Evolutionary conservation across 106 monocot species (phyloP).

Genomic region (Phalaenopsis aphrodite): DNA sequence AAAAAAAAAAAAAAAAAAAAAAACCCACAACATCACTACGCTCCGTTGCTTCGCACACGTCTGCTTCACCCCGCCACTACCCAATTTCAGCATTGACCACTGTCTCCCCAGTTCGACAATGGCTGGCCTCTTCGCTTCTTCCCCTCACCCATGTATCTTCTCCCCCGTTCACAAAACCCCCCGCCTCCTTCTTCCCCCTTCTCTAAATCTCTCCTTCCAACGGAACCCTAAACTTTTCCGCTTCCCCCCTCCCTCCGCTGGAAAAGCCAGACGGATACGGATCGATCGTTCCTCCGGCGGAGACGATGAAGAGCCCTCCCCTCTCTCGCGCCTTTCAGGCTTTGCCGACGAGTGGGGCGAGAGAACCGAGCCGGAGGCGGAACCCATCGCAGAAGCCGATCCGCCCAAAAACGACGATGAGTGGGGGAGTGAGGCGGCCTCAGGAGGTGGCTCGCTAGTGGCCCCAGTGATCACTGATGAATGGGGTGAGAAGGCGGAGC

Average conservation of each 20-base stretch:
- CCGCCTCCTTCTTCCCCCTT: conserved; percentile 5
- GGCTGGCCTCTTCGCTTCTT: conserved; percentile 10
- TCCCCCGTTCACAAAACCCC: background rate
- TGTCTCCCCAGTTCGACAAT: background rate
- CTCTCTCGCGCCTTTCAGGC: background rate
- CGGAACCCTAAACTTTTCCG: conserved; percentile 2
- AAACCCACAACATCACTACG: no score
- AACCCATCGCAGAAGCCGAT: conserved; percentile 5
- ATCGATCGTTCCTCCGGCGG: background rate
- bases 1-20: no score
- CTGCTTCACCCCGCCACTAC: no score
- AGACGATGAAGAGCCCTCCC: background rate
- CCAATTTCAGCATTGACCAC: background rate
- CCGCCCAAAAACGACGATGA: conserved; percentile 13
- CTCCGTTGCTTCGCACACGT: no score
- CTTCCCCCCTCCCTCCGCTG: background rate
- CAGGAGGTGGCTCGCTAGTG: background rate
- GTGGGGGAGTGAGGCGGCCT: conserved; percentile 8
- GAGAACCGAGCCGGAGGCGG: conserved; percentile 16
- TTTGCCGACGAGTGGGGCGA: conserved; percentile 22
- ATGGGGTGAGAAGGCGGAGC: conserved; percentile 35
- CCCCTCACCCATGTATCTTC: background rate
- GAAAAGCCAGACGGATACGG: background rate
- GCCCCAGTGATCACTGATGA: conserved; percentile 29
- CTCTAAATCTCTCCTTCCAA: background rate